Base-by-base conservation (phyloP, 345 rosid species). In the Gossypium rotundifolium region DNA sequence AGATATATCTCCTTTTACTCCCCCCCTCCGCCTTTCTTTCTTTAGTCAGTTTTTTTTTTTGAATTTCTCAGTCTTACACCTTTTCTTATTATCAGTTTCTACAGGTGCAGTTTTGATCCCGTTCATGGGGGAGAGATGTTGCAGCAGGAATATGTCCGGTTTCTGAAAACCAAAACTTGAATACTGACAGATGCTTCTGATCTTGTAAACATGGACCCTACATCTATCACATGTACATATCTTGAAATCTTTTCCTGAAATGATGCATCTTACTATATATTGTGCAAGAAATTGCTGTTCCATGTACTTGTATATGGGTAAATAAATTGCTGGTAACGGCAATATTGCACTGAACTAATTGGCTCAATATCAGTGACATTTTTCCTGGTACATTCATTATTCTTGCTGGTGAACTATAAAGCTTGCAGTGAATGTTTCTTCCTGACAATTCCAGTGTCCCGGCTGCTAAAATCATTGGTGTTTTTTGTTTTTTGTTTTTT, bases 61-160 rank as follows among this genome's bases (percentile, higher is more conserved):
- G 6, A 22, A 46, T 60, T 13, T 22, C 17, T 12, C 48, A 40
- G 18, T 33, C 75, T 75, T 42, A 27, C 14, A 18, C 14, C 68
- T 49, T 70, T 38, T 51, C 7, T 20, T 48, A 44, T 48, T 29
- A 11, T 63, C 89, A 89, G 93, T 79, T 87, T 89, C 76, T 86
- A 86, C 76, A 86, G 90, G 79, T 88, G 90, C 84, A 82, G 84
- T 53, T 90, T 90, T 42, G 90, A 90, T 81, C 89, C 88, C 2
- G 78, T 80, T 40, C 75, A 86, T 40, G 91, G 91, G 46, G 90
- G 94, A 57, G 82, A 85, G 77, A 86, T 90, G 91, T 57, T 75
- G 76, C 92, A 85, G 86, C 87, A 49, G 80, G 94, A 90, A 75
- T 88, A 86, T 66, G 83, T 80, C 42, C 81, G 85, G 60, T 87